Evolutionary conservation across 306 rosid genomes (phyloP), one percentile per base, ranked within the genome.

Genomic region (Cicer judaicum): DNA sequence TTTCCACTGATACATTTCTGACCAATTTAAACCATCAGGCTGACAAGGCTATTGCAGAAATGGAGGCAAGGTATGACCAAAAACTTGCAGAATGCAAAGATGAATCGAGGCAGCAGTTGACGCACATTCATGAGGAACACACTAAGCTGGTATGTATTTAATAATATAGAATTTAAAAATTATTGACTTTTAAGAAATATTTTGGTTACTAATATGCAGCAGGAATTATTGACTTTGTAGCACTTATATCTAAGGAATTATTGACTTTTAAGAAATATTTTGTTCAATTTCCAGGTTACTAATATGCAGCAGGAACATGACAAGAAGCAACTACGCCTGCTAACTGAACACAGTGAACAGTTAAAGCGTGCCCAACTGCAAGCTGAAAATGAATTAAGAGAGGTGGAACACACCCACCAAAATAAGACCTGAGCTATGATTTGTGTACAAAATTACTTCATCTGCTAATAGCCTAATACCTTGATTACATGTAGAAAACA

Each of bases 301-400:
- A 88, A 53, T 67, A 80, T 88, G 75, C 92, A 83, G 82, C 86
- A 87, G 82, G 93, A 92, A 50, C 80, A 83, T 80, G 91, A 89
- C 24, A 72, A 82, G 72, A 90, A 78, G 75, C 93, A 87, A 81
- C 77, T 38, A 56, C 71, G 61, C 73, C 83, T 83, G 76, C 80
- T 84, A 82, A 83, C 87, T 76, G 78, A 85, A 68, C 97, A 90
- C 68, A 70, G 19, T 47, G 89, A 92, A 67, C 88, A 82, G 84
- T 83, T 90, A 68, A 85, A 89, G 75, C 88, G 75, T 69, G 64
- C 81, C 68, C 89, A 85, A 80, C 86, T 85, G 70, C 88, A 79
- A 67, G 90, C 93, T 82, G 99, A 94, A 76, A 86, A 82, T 64
- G 90, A 88, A 76, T 61, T 94, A 70, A 88, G 88, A 90, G 94